A percentile compares a stretch with the other conserved stretches of the same genome.
phyloP scores from a whole-genome alignment of 352 stramenopile genomes.

The Stramenopiles sp. region DNA sequence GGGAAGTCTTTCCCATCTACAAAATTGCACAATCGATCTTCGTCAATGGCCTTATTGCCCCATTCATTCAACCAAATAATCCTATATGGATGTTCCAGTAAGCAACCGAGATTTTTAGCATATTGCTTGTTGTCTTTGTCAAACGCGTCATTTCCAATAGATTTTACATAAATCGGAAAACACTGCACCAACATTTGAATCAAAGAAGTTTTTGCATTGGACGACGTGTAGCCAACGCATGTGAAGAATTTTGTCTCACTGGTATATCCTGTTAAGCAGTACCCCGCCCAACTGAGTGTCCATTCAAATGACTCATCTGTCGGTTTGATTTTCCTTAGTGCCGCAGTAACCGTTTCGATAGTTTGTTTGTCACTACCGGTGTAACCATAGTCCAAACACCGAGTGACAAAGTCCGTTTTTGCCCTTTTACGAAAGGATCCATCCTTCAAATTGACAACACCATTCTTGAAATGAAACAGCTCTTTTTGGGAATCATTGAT shows the following conservation, averaged over 20 bases:
- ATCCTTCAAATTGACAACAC: not conserved
- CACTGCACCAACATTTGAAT: not conserved
- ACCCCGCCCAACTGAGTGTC: not conserved
- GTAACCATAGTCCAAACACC: not conserved
- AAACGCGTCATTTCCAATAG: not conserved
- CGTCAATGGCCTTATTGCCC: not conserved
- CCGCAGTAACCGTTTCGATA: not conserved
- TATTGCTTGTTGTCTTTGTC: not conserved
- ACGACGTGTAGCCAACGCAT: not conserved
- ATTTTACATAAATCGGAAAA: conserved; percentile 3
- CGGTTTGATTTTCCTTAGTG: not conserved
- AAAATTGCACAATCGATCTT: not conserved
- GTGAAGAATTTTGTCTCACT: not conserved
- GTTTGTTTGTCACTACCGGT: not conserved
- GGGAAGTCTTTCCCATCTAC: not conserved
- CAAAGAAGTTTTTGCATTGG: not conserved
- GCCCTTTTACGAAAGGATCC: not conserved
- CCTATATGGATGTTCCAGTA: not conserved
- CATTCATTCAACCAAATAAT: not conserved
- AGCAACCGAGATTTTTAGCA: not conserved
- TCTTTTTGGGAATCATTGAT: not conserved
- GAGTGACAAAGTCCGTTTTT: not conserved
- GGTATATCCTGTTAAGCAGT: not conserved
- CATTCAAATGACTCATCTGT: not conserved
- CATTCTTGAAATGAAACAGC: not conserved